Percentiles rank a stretch among this genome's conserved stretches.
Evolutionary conservation across 768 basidiomycete genomes (phyloP).

Genomic region (Saitozyma sp.): DNA sequence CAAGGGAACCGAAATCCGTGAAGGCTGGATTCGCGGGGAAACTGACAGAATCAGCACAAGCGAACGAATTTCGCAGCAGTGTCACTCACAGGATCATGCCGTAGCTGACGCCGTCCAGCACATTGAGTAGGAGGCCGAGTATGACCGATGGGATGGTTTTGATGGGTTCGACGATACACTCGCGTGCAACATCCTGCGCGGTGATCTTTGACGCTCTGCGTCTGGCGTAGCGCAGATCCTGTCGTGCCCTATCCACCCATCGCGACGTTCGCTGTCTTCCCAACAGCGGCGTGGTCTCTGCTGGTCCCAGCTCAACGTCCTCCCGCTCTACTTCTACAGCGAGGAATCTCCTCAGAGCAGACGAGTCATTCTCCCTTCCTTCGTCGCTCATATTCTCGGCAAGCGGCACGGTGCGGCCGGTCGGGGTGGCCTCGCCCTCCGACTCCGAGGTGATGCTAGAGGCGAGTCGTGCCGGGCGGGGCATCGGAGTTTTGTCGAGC

Average conservation of each 20-base stretch:
- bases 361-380: conserved; percentile 11
- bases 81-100: conserved; percentile 66
- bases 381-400: background rate
- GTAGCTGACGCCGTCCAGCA: conserved; percentile 92
- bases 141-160: conserved; percentile 72
- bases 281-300: conserved; percentile 33
- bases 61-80: background rate
- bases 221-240: conserved; percentile 12
- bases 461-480: background rate
- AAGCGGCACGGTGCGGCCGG: background rate
- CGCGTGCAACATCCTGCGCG: conserved; percentile 33
- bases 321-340: conserved; percentile 22
- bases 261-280: background rate
- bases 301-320: conserved; percentile 18
- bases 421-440: background rate
- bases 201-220: conserved; percentile 36
- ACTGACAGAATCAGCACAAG: conserved; percentile 58
- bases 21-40: conserved; percentile 86
- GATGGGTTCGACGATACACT: conserved; percentile 42
- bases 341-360: conserved; percentile 30
- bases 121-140: conserved; percentile 79
- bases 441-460: background rate
- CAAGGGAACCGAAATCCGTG: conserved; percentile 74
- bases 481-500: background rate
- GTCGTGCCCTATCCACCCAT: background rate